These are phyloP conservation scores for Cronartium quercuum DNA, from an alignment of 1,284 basidiomycete genomes.

Conservation along the genomic window DNA sequence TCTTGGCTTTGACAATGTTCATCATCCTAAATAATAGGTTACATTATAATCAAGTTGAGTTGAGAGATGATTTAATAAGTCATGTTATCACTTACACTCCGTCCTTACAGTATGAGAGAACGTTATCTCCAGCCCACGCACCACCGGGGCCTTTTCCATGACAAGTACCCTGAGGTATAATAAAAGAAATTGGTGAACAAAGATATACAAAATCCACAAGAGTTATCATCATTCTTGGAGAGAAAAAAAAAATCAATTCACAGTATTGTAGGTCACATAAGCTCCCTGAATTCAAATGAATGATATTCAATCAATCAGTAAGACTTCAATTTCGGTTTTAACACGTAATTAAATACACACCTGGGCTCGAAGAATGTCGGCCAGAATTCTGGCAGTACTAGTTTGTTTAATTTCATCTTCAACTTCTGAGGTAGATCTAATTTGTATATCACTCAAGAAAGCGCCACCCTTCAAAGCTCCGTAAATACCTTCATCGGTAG, in stretches of 20 bases:
- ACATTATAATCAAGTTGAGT: not conserved
- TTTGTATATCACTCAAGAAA: constrained; percentile 22
- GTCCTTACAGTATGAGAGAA: constrained; percentile 31
- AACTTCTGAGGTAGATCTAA: constrained; percentile 10
- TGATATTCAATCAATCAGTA: not conserved
- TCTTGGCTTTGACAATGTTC: constrained; percentile 38
- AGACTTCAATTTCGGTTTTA: not conserved
- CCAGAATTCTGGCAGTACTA: constrained; percentile 26
- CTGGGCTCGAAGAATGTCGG: constrained; percentile 31
- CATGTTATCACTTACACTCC: constrained; percentile 15
- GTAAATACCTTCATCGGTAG: constrained; percentile 13
- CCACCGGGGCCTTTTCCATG: constrained; percentile 30
- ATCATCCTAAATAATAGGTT: constrained; percentile 12
- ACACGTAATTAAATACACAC: not conserved
- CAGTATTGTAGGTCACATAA: constrained; percentile 29
- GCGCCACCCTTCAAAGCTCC: constrained; percentile 26
- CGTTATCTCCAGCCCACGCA: constrained; percentile 31
- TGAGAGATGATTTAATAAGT: not conserved
- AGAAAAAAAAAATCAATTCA: not conserved
- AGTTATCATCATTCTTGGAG: not conserved
- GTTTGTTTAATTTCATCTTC: constrained; percentile 31
- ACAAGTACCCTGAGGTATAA: constrained; percentile 12
- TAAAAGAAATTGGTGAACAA: not conserved
- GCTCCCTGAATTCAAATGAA: not conserved
- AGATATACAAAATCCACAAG: too few species aligned